Base-by-base conservation (phyloP, 2,329 filamentous ascomycete species). In the Colletotrichum sp. region DNA sequence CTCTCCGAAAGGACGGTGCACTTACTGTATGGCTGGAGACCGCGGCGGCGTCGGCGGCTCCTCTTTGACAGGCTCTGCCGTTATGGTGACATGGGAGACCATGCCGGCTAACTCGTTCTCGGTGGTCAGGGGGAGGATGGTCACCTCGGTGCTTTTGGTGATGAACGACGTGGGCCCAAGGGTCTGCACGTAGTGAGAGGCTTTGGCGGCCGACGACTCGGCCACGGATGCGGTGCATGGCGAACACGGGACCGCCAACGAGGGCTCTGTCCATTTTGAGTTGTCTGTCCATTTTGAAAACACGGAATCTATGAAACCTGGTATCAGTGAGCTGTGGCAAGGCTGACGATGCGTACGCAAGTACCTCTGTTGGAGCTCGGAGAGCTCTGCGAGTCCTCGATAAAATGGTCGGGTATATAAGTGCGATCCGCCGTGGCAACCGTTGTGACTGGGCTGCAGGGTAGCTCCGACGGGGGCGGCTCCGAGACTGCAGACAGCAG, bases 201-300 rank as follows among this genome's bases (percentile, higher is more conserved):
- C 81, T 21, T 82, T 82, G 15, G 80, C 80, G 16, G 78, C 63
- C 24, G 75, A 77, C 6, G 80, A 79, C 55, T 84, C 83, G 16
- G 80, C 77, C 12, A 80, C 75, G 7, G 83, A 84, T 6, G 80
- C 80, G 64, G 81, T 83, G 21, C 81, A 82, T 12, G 84, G 83
- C 9, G 82, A 83, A 15, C 81, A 82, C 18, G 82, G 82, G 13
- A 79, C 81, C 38, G 78, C 76, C 55, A 80, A 78, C n/a, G 83
- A 61, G 28, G n/a, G 9, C 18, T 61, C 58, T 13, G 58, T 61
- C 58, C 58, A 61, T 34, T 32, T 64, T 36, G 60, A 64, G 7
- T 64, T 64, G 21, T 86, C 83, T 24, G 87, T 88, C 82, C 86
- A 85, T 77, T 83, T 87, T 0, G 88, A 89, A 36, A 87, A 80